phyloP scores from a whole-genome alignment of 106 monocot genomes.

The Dioscorea zingiberensis region DNA sequence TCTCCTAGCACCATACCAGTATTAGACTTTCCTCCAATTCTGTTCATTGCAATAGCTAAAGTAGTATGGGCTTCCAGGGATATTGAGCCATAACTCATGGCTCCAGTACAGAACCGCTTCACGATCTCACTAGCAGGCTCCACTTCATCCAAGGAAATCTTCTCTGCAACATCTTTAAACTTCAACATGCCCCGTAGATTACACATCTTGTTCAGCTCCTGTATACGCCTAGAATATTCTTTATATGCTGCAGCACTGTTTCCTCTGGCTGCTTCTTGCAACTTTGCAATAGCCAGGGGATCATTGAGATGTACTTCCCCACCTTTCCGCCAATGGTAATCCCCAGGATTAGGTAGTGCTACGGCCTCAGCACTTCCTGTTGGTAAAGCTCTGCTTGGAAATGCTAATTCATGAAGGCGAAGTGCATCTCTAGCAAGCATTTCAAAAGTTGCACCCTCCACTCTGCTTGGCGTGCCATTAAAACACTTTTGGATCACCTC shows the following conservation, averaged over 20 bases:
- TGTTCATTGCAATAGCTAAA: slow-evolving; percentile 95
- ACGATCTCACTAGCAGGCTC: slow-evolving; percentile 91
- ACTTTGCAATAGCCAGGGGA: slow-evolving; percentile 95
- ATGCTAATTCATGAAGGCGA: slow-evolving; percentile 80
- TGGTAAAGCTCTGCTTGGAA: slow-evolving; percentile 70
- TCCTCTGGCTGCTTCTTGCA: slow-evolving; percentile 91
- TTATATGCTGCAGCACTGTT: slow-evolving; percentile 94
- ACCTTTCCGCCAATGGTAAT: slow-evolving; percentile 97
- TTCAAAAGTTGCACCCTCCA: slow-evolving; percentile 97
- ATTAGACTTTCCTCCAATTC: slow-evolving; percentile 96
- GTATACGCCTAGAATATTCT: slow-evolving; percentile 80
- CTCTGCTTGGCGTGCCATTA: slow-evolving; percentile 88
- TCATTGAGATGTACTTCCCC: slow-evolving; percentile 98
- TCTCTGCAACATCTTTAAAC: slow-evolving; percentile 65
- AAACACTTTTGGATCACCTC: slow-evolving; percentile 93
- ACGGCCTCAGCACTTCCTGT: slow-evolving; percentile 77
- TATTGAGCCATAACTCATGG: slow-evolving; percentile 99
- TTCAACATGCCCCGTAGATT: slow-evolving; percentile 94
- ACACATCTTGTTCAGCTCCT: slow-evolving; percentile 88
- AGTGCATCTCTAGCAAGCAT: slow-evolving; percentile 87
- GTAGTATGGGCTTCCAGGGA: slow-evolving; percentile 96
- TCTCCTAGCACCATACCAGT: slow-evolving; percentile 47
- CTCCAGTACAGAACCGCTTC: slow-evolving; percentile 92
- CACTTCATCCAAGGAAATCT: slow-evolving; percentile 86
- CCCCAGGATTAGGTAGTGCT: slow-evolving; percentile 92